Percentiles rank a stretch among this genome's conserved stretches.
These are phyloP conservation scores for Penicillium goetzii DNA, from an alignment of 495 filamentous ascomycete genomes.

Conservation along the genomic window DNA sequence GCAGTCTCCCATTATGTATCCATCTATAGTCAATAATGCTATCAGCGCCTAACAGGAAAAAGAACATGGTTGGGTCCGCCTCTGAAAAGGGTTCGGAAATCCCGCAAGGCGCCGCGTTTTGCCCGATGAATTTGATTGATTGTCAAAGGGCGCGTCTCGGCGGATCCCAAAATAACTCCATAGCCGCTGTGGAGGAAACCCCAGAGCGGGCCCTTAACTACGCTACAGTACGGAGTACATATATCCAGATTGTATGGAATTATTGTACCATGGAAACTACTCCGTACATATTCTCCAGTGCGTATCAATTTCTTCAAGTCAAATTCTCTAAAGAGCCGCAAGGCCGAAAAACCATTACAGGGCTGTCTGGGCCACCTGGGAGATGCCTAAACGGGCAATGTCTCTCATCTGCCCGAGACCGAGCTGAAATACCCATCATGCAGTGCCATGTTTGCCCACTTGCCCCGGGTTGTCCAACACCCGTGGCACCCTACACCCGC, in stretches of 20 bases:
- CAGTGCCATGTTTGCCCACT: slow-evolving; percentile 18
- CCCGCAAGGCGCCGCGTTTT: slow-evolving; percentile 1
- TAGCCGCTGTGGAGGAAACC: slow-evolving; percentile 9
- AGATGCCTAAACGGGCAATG: slow-evolving; percentile 19
- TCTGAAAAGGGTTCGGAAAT: slow-evolving; percentile 4
- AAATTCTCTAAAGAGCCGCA: background rate
- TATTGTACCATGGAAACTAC: background rate
- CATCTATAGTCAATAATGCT: background rate
- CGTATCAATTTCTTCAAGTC: background rate
- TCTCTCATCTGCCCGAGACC: slow-evolving; percentile 18
- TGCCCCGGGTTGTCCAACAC: slow-evolving; percentile 9
- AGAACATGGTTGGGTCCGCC: background rate
- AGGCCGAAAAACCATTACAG: background rate
- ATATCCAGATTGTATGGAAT: background rate
- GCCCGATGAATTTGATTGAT: background rate
- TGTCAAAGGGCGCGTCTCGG: slow-evolving; percentile 8
- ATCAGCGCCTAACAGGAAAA: background rate
- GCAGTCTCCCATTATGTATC: no score
- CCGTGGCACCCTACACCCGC: slow-evolving; percentile 9
- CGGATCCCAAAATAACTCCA: slow-evolving; percentile 10
- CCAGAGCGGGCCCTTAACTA: background rate
- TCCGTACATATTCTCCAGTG: background rate
- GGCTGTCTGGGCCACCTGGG: slow-evolving; percentile 5
- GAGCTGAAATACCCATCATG: slow-evolving; percentile 16
- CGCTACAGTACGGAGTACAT: background rate